Base-by-base conservation (phyloP, 2,329 filamentous ascomycete species). In the Fusarium subglutinans region DNA sequence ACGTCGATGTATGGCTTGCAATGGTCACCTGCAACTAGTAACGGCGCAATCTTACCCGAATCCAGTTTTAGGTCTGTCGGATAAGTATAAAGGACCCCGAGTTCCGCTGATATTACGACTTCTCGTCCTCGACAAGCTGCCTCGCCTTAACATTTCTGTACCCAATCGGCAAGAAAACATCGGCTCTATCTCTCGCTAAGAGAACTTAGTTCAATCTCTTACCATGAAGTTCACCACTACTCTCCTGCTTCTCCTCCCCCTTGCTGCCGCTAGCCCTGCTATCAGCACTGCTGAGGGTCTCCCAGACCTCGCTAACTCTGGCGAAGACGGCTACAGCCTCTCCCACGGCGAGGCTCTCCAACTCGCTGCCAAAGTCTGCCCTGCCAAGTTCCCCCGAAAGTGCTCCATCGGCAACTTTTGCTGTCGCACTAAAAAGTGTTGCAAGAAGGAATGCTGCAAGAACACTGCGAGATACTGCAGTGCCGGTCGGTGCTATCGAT, bases 381-480 rank as follows among this genome's bases (percentile, higher is more conserved):
- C 69, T 22, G 56, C 66, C 56, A 71, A 70, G 6, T 71, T 58
- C n/a, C 69, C 69, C 12, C 33, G 66, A 28, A 61, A 70, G 24
- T 64, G 63, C 48, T 50, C 63, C 3, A 41, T 71, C 5, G 58
- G 48, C 0, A 57, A 54, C 17, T 68, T 71, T 2, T 72, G 70
- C 41, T 71, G 70, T 3, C 54, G 57, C 3, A 72, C 69, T 5
- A 68, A 67, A 11, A 72, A 72, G 40, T 72, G 63, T 20, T 72
- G 67, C 17, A 63, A 41, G 26, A 63, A 72, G 2, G 61, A 72
- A n/a, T 72, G 69, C 6, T 72, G 69, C 54, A 57, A 72, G 38
- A 72, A 72, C 11, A 67, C 54, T 2, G 69, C 69, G 0, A 67
- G 45, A 41, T 72, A 56, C 9, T 72, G 67, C 48, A 72, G 57